Conservation (phyloP, 1,284 basidiomycete species). For the Fistulinella cinereoalba region DNA sequence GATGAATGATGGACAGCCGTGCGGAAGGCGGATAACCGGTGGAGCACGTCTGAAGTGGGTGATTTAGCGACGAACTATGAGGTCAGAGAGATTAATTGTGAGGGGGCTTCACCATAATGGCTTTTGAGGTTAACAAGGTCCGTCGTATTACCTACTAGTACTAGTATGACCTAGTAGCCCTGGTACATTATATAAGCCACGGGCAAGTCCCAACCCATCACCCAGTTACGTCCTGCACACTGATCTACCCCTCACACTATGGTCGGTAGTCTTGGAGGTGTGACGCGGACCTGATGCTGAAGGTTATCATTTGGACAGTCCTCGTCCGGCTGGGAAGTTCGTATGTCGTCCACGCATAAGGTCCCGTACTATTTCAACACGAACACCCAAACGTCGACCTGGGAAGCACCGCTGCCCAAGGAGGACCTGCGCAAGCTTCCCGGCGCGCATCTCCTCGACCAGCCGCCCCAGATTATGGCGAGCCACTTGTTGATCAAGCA, state of each 20-base stretch:
- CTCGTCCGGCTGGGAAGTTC: slow-evolving; percentile 67
- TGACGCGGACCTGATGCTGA: slow-evolving; percentile 10
- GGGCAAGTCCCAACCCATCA: background rate
- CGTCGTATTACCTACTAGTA: too few relatives aligned
- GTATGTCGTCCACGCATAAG: slow-evolving; percentile 76
- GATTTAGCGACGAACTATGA: too few relatives aligned
- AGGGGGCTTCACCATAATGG: too few relatives aligned
- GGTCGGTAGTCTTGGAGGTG: too few relatives aligned
- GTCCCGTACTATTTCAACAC: slow-evolving; percentile 91
- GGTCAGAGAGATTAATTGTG: too few relatives aligned
- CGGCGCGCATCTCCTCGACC: slow-evolving; percentile 55
- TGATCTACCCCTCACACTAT: slow-evolving; percentile 18
- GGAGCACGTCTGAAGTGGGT: too few relatives aligned
- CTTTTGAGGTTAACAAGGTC: too few relatives aligned
- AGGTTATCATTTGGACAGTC: slow-evolving; percentile 17
- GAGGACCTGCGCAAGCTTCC: slow-evolving; percentile 66
- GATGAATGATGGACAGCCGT: too few relatives aligned
- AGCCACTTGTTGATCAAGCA: slow-evolving; percentile 97
- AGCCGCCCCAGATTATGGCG: slow-evolving; percentile 73
- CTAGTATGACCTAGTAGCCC: too few relatives aligned
- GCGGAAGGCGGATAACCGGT: too few relatives aligned
- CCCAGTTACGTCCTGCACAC: slow-evolving; percentile 3
- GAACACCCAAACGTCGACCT: slow-evolving; percentile 69
- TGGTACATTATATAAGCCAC: slow-evolving; percentile 27
- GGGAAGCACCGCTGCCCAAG: slow-evolving; percentile 78